Conservation (phyloP, 176 grass and related monocot genomes). For the Oryza rufipogon region DNA sequence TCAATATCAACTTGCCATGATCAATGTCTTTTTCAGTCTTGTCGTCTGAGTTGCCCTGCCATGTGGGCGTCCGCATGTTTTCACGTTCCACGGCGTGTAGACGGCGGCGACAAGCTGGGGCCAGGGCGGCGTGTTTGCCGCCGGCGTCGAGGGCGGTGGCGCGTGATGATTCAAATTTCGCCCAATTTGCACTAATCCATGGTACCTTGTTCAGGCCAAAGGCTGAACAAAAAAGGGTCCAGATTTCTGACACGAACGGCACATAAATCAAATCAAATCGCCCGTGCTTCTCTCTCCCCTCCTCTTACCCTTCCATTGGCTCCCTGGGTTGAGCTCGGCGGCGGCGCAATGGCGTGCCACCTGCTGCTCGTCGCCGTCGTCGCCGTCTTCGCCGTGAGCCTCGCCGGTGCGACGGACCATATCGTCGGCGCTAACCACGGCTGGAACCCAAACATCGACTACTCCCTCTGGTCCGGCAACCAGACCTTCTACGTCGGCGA, state of each 20-base stretch:
- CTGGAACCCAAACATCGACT: constrained; percentile 98
- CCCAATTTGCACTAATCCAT: constrained; percentile 8
- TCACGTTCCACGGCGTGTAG: neutral
- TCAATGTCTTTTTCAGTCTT: neutral
- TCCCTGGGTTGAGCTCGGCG: neutral
- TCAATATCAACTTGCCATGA: no score
- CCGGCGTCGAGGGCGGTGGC: neutral
- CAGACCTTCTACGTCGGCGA: constrained; percentile 81
- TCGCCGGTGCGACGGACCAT: constrained; percentile 70
- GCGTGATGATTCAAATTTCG: neutral
- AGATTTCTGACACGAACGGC: neutral
- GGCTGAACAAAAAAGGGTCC: neutral
- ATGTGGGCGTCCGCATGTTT: neutral
- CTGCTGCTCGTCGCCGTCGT: constrained; percentile 25
- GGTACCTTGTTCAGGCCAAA: neutral
- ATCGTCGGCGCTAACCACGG: constrained; percentile 80
- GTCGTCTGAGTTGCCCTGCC: neutral
- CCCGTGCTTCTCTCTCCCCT: neutral
- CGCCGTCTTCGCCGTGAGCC: constrained; percentile 2
- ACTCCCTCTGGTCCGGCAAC: constrained; percentile 77
- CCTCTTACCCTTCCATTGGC: neutral
- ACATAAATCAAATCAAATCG: neutral
- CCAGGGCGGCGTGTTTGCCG: neutral
- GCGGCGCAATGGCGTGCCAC: constrained; percentile 44
- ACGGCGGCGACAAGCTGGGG: neutral